Percentiles rank a stretch among this genome's conserved stretches.
phyloP scores from a whole-genome alignment of 768 basidiomycete genomes.

The Candolleomyces eurysporus region DNA sequence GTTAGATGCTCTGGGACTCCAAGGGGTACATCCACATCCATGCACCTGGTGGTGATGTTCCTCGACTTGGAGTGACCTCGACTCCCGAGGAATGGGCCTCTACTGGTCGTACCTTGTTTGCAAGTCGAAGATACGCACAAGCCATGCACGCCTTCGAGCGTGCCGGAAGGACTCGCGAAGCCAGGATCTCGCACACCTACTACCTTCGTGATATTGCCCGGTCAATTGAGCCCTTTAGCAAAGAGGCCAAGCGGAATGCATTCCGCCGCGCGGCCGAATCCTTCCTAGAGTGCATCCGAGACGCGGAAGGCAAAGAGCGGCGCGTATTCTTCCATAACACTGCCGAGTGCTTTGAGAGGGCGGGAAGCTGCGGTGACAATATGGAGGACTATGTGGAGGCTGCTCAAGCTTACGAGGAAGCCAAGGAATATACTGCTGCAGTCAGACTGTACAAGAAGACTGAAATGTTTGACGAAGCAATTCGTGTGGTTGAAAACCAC shows the following conservation, averaged over 20 bases:
- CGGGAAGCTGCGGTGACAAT: conserved; percentile 41
- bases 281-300: conserved; percentile 1
- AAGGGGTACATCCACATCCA: no score
- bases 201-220: no score
- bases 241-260: neutral
- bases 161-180: no score
- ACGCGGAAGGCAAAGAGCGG: neutral
- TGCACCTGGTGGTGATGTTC: no score
- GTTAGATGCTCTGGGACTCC: no score
- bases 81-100: no score
- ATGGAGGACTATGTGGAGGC: conserved; percentile 43
- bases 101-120: no score
- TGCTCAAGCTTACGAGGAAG: conserved; percentile 20
- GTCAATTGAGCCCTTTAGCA: conserved; percentile 4
- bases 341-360: conserved; percentile 45
- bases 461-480: conserved; percentile 48
- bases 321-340: conserved; percentile 5
- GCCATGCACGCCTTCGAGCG: no score
- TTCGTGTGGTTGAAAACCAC: conserved; percentile 39
- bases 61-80: no score
- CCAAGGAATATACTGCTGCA: conserved; percentile 6
- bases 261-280: conserved; percentile 21
- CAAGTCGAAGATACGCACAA: no score
- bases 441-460: conserved; percentile 15
- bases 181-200: no score